Base-by-base conservation (phyloP, 164 flowering plant genomes). In the Litsea cubeba region DNA sequence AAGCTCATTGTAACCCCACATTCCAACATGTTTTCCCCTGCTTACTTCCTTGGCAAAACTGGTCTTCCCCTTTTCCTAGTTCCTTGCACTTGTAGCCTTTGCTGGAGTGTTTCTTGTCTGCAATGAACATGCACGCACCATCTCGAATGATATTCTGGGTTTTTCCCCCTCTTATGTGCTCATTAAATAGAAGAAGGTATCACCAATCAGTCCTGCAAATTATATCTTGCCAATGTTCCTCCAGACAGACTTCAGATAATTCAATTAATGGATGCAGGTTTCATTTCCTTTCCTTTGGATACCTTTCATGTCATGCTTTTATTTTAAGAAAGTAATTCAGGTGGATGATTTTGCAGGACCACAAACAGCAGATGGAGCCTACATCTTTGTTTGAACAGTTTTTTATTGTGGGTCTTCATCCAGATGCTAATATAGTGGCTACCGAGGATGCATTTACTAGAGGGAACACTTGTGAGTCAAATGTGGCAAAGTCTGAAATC, bases 311-410 rank as follows among this genome's bases (percentile, higher is more conserved):
- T 58, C 70, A 32, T 49, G 23, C 5, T 40, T 8, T 40, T 30
- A 40, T 12, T 63, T 68, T 12, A 6, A 54, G 71, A 24, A 26
- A 46, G 62, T 57, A 7, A 72, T 68, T 75, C 40, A 75, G 50
- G 50, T 66, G 68, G 58, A 76, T 79, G 57, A 65, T 79, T 18
- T 78, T 83, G 79, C 76, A 92, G 97, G 90, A 86, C 46, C 84
- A 75, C 71, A 79, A 71, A 32, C 89, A 83, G 54, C 90, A 85
- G 73, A 76, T 83, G 85, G 97, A 90, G 82, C 97, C 97, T 1
- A 84, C 84, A 23, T 85, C 89, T 5, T 83, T 95, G 69, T 93
- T 93, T 82, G 99, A 95, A 81, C 97, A 95, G 80, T 95, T 95
- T 70, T 75, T 95, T 68, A 77, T 95, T 72, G 95, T 77, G 72